These are phyloP conservation scores for Closterium sp. DNA, from an alignment of 139 green algal species.

Conservation along the genomic window DNA sequence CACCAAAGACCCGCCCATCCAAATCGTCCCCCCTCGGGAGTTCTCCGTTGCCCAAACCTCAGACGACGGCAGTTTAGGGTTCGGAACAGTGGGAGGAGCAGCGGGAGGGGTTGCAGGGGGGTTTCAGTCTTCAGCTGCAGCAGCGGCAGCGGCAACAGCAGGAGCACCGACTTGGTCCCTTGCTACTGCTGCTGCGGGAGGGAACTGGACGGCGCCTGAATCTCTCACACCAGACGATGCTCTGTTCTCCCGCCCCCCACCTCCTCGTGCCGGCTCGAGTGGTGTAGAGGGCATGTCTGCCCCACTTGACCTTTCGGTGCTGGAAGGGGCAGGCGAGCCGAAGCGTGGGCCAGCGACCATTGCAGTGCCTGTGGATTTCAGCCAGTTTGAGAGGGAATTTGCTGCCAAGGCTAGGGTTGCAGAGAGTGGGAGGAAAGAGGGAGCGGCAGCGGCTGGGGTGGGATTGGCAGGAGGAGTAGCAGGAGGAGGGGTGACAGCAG, in stretches of 20 bases:
- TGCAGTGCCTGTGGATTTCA: constrained; percentile 15
- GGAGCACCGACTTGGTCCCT: not conserved
- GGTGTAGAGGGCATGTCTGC: not conserved
- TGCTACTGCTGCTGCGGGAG: not conserved
- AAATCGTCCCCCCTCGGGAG: not conserved
- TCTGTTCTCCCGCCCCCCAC: not conserved
- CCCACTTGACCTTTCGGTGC: constrained; percentile 13
- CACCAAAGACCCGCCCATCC: not conserved
- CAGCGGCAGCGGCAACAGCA: not conserved
- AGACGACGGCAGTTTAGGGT: not conserved
- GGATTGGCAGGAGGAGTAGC: not conserved
- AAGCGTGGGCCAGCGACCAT: not conserved
- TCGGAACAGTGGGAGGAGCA: not conserved
- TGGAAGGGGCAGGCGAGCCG: constrained; percentile 1
- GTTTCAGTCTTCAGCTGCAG: not conserved
- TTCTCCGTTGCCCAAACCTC: not conserved
- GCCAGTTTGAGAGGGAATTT: not conserved
- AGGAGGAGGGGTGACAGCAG: not conserved
- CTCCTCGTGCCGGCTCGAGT: not conserved
- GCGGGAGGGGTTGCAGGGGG: not conserved
- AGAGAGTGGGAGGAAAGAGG: not conserved
- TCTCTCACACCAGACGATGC: not conserved
- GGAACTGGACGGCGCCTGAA: not conserved
- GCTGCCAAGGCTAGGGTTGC: not conserved
- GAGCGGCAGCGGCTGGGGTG: not conserved